Percentiles rank a stretch among this genome's conserved stretches.
Conservation (phyloP, 1,284 basidiomycete genomes). For the Trichosporon ovoides region DNA sequence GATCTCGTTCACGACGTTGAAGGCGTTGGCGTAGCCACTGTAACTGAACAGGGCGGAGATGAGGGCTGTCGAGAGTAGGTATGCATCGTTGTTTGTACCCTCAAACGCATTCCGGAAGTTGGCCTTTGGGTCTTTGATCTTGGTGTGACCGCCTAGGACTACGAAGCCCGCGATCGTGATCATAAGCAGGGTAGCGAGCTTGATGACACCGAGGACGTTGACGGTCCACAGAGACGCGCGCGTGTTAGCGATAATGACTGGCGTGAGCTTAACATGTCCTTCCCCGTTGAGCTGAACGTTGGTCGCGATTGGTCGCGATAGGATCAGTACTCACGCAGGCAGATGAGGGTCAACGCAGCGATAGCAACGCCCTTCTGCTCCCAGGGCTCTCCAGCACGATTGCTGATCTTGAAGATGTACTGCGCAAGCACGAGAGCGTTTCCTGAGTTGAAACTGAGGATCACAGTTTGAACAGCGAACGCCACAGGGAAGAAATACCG, state of each 20-base stretch:
- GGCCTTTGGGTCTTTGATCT: slow-evolving; percentile 46
- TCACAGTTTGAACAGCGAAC: slow-evolving; percentile 28
- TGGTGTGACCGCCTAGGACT: slow-evolving; percentile 51
- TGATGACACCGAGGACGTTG: slow-evolving; percentile 5
- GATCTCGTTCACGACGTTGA: slow-evolving; percentile 54
- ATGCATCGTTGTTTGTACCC: slow-evolving; percentile 50
- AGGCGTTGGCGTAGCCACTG: slow-evolving; percentile 51
- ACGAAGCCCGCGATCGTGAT: slow-evolving; percentile 53
- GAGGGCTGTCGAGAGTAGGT: slow-evolving; percentile 50
- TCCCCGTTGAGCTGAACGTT: too few species aligned
- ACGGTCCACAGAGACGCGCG: neutral
- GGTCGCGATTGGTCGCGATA: too few species aligned
- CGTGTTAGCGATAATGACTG: neutral
- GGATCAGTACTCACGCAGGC: neutral
- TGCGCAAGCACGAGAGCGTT: slow-evolving; percentile 23
- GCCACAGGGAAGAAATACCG: slow-evolving; percentile 29
- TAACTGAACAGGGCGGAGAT: slow-evolving; percentile 19
- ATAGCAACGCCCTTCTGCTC: slow-evolving; percentile 19
- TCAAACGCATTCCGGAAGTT: slow-evolving; percentile 55
- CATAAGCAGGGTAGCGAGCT: slow-evolving; percentile 10
- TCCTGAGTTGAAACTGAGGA: slow-evolving; percentile 24
- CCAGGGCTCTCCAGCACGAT: slow-evolving; percentile 21
- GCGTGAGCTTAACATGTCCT: too few species aligned
- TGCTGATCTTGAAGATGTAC: slow-evolving; percentile 26
- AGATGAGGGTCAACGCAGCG: neutral